Percentiles rank a stretch among this genome's conserved stretches.
phyloP scores from a whole-genome alignment of 2,329 filamentous ascomycete genomes.

The Sporothrix dimorphospora region DNA sequence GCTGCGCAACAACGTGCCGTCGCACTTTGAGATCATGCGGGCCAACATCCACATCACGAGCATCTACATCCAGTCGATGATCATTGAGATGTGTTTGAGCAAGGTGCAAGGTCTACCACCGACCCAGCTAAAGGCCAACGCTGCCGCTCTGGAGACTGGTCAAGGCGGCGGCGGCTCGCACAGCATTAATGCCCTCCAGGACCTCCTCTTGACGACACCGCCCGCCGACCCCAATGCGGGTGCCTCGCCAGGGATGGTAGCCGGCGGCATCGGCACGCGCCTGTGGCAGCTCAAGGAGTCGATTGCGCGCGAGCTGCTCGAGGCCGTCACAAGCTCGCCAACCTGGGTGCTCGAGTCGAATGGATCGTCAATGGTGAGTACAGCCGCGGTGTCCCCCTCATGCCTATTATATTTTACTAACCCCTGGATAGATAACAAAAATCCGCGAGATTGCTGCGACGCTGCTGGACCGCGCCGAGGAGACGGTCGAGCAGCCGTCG shows the following conservation, averaged over 20 bases:
- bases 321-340: slow-evolving; percentile 29
- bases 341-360: slow-evolving; percentile 34
- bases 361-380: slow-evolving; percentile 34
- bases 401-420: no score
- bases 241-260: slow-evolving; percentile 28
- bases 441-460: slow-evolving; percentile 38
- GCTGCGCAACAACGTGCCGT: background rate
- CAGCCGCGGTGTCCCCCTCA: no score
- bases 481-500: background rate
- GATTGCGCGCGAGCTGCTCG: slow-evolving; percentile 23
- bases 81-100: slow-evolving; percentile 35
- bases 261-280: slow-evolving; percentile 4
- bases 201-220: background rate
- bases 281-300: slow-evolving; percentile 22
- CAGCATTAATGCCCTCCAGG: slow-evolving; percentile 1
- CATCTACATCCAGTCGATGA: slow-evolving; percentile 36
- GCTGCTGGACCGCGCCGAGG: slow-evolving; percentile 32
- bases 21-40: slow-evolving; percentile 36
- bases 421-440: slow-evolving; percentile 30
- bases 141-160: background rate
- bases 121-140: background rate
- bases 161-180: background rate
- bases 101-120: background rate
- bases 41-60: slow-evolving; percentile 37
- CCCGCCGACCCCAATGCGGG: background rate